Base-by-base conservation (phyloP, 169 alveolate genomes). In the Pseudocohnilembus persalinus region DNA sequence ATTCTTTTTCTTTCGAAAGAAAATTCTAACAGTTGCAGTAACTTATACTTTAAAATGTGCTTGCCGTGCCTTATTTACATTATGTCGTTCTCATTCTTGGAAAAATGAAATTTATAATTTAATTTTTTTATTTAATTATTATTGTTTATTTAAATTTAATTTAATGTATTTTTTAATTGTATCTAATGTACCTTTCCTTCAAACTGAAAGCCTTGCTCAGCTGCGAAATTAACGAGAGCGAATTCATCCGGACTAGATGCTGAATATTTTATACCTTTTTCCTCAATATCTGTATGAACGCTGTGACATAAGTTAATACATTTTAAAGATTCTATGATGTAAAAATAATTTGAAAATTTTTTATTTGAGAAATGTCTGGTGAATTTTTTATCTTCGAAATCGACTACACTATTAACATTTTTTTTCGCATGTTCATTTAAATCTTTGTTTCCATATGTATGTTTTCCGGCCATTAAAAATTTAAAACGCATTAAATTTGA, bases 401-500 rank as follows among this genome's bases (percentile, higher is more conserved):
- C 76, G 6, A n/a, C 76, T 4, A 73, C 28, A 15, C 29, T 34
- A 68, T 72, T 31, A 30, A 29, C 74, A 26, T 65, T 30, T 72
- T 81, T 29, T 32, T 49, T 31, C 29, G 76, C 34, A n/a, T 85
- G 78, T 27, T 29, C 29, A 27, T 31, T 68, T 64, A 84, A 29
- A 32, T 87, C 73, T 26, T 86, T 79, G 68, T 85, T 29, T 25
- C 95, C 95, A 84, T 89, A 87, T 65, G 86, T 79, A 29, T 30
- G 35, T 28, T 91, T 93, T 84, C 84, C 93, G 88, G 93, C 77
- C 31, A 95, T 83, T 29, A 94, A 72, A 75, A 89, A 87, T 88
- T 95, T 97, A 88, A 98, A 97, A 89, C 97, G 98, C 99, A 99
- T 98, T 33, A 96, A 94, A 88, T 99, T 99, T 87, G 97, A 96